phyloP scores from a whole-genome alignment of 2,329 filamentous ascomycete species.

The Cladosporium cucumerinum region DNA sequence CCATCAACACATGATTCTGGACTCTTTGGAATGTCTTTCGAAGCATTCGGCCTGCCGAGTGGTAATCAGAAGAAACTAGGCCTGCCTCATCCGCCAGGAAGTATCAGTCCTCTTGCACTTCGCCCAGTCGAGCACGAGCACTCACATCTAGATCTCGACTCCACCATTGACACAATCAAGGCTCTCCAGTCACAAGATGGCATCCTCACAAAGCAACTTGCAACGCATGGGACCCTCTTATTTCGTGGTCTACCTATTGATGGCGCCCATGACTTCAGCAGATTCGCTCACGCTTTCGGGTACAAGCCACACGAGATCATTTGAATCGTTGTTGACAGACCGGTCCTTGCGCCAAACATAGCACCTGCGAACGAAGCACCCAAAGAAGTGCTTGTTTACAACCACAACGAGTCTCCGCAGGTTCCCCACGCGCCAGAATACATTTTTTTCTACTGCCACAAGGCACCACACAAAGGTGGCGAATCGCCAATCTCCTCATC shows the following conservation, averaged over 20 bases:
- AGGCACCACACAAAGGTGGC: slow-evolving; percentile 36
- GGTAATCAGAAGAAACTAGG: slow-evolving; percentile 42
- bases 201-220: slow-evolving; percentile 41
- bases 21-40: background rate
- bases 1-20: background rate
- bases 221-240: slow-evolving; percentile 46
- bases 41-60: slow-evolving; percentile 37
- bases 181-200: slow-evolving; percentile 34
- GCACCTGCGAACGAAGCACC: slow-evolving; percentile 50
- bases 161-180: slow-evolving; percentile 39
- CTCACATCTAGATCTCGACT: slow-evolving; percentile 31
- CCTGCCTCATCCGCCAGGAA: slow-evolving; percentile 36
- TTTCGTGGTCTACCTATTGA: slow-evolving; percentile 48
- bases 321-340: slow-evolving; percentile 49
- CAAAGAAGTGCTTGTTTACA: slow-evolving; percentile 49
- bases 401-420: slow-evolving; percentile 51
- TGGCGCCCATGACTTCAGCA: slow-evolving; percentile 46
- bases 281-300: slow-evolving; percentile 50
- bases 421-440: slow-evolving; percentile 52
- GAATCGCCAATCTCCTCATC: slow-evolving; percentile 50
- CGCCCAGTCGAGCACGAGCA: slow-evolving; percentile 29
- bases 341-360: slow-evolving; percentile 44
- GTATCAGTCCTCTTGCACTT: slow-evolving; percentile 40
- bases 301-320: slow-evolving; percentile 51
- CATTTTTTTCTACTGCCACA: slow-evolving; percentile 49